phyloP scores from a whole-genome alignment of 2,329 filamentous ascomycete genomes.

The Teratosphaeria gauchensis region DNA sequence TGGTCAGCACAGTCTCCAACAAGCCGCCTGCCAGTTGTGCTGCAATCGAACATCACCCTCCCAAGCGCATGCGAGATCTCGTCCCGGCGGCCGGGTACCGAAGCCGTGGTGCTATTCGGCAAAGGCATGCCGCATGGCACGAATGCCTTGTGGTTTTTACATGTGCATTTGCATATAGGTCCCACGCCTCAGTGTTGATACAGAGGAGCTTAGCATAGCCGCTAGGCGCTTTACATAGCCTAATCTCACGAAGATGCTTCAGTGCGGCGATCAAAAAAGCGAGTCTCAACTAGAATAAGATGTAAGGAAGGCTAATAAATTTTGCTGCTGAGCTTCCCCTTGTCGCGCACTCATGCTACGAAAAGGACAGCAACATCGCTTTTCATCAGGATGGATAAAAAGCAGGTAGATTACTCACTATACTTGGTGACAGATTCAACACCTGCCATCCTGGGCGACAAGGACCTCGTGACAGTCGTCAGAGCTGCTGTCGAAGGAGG shows the following conservation, averaged over 20 bases:
- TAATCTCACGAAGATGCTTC: too few relatives aligned
- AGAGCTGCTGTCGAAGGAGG: slow-evolving; percentile 67
- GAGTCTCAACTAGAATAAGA: neutral
- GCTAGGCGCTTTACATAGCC: too few relatives aligned
- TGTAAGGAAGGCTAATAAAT: neutral
- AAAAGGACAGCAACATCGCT: neutral
- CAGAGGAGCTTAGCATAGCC: too few relatives aligned
- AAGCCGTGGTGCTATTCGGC: neutral
- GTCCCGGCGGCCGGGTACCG: neutral
- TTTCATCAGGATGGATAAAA: slow-evolving; percentile 10
- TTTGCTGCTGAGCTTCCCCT: neutral
- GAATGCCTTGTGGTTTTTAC: neutral
- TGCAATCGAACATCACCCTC: neutral
- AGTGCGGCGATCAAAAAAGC: too few relatives aligned
- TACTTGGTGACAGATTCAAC: slow-evolving; percentile 94
- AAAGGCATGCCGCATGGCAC: neutral
- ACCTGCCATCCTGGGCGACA: slow-evolving; percentile 64
- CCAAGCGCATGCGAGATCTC: neutral
- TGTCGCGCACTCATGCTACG: neutral
- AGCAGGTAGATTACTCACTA: slow-evolving; percentile 60
- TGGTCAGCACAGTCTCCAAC: too few relatives aligned
- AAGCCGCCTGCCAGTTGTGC: neutral
- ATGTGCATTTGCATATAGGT: too few relatives aligned
- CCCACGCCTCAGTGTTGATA: too few relatives aligned
- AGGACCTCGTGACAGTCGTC: slow-evolving; percentile 63